Conservation (phyloP, 2,329 filamentous ascomycete species). For the Diaporthe helianthi region DNA sequence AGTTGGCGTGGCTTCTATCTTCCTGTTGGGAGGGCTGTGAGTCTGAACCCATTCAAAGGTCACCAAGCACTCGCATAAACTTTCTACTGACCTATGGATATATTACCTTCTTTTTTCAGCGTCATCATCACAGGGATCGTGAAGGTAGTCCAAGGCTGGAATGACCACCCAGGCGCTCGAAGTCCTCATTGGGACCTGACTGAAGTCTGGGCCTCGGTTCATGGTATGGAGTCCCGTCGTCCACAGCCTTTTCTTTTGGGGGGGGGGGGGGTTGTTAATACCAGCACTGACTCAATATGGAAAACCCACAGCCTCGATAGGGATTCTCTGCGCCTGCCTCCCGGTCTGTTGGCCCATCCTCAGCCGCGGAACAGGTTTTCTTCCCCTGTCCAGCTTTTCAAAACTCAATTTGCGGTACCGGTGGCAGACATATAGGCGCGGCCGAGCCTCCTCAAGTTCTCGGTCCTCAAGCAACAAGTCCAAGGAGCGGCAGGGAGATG, state of each 20-base stretch:
- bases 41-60: neutral
- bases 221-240: conserved; percentile 1
- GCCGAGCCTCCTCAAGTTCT: neutral
- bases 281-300: neutral
- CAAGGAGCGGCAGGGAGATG: neutral
- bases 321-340: conserved; percentile 19
- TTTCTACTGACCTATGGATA: neutral
- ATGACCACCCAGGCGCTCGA: conserved; percentile 1
- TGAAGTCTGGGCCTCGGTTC: conserved; percentile 20
- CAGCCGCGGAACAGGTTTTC: neutral
- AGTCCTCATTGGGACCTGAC: conserved; percentile 18
- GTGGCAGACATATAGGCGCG: neutral
- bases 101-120: neutral
- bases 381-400: neutral
- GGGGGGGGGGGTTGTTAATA: no score
- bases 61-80: neutral
- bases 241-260: neutral
- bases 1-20: conserved; percentile 1
- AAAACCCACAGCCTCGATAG: conserved; percentile 3
- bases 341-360: conserved; percentile 27
- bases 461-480: neutral
- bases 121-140: conserved; percentile 25
- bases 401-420: neutral
- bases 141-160: conserved; percentile 9
- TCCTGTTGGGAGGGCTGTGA: conserved; percentile 19